These are phyloP conservation scores for Raddia distichophylla DNA, from an alignment of 176 grass and related monocot genomes.

Conservation along the genomic window DNA sequence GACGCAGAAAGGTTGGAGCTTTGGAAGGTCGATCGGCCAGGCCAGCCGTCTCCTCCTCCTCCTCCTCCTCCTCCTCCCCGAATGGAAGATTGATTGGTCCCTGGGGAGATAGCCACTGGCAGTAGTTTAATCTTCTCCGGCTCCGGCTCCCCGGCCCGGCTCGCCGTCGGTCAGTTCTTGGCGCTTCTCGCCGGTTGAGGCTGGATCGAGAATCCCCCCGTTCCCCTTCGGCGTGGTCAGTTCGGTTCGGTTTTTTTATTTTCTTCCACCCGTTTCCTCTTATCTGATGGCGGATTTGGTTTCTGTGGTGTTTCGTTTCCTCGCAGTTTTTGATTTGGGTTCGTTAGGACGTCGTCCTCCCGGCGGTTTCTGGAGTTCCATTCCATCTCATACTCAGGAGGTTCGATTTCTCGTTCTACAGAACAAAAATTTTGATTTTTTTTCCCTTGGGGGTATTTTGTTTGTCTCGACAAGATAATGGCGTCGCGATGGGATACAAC, in stretches of 20 bases:
- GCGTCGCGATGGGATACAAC: not conserved
- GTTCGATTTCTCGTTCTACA: not conserved
- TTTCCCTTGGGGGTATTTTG: not conserved
- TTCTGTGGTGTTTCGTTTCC: not conserved
- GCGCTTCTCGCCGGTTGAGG: not conserved
- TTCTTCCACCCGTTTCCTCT: not conserved
- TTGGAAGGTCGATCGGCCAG: not conserved
- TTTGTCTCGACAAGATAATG: conserved; percentile 30
- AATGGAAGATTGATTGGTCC: not conserved
- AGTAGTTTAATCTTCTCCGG: not conserved
- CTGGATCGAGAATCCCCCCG: conserved; percentile 10
- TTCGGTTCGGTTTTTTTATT: not conserved
- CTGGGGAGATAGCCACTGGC: not conserved
- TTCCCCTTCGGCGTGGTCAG: conserved; percentile 21
- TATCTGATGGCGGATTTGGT: not conserved
- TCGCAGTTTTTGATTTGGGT: conserved; percentile 31
- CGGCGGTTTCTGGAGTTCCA: not conserved
- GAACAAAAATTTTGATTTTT: not conserved
- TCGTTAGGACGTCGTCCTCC: not conserved
- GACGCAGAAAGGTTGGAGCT: not conserved
- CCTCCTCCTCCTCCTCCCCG: not conserved
- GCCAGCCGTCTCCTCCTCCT: not conserved
- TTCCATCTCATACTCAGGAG: conserved; percentile 4
- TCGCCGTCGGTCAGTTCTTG: not conserved
- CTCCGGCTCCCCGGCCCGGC: not conserved